These are phyloP conservation scores for Dryas octopetala DNA, from an alignment of 306 rosid genomes.

Conservation along the genomic window DNA sequence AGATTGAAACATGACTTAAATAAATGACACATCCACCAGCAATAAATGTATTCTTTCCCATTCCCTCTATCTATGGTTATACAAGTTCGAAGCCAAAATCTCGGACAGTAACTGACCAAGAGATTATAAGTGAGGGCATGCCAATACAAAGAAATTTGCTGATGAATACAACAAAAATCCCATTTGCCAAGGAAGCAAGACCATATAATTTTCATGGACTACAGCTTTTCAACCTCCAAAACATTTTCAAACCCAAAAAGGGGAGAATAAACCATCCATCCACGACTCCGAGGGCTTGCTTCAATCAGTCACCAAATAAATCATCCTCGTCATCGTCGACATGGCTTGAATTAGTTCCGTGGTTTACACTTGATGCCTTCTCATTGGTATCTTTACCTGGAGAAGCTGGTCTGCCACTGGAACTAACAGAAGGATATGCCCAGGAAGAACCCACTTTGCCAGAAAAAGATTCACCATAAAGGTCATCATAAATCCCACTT, in stretches of 20 bases:
- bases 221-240: constrained; percentile 37
- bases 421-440: constrained; percentile 64
- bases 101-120: background rate
- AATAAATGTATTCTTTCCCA: background rate
- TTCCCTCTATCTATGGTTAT: background rate
- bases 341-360: constrained; percentile 44
- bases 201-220: constrained; percentile 18
- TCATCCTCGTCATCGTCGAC: constrained; percentile 66
- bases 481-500: constrained; percentile 82
- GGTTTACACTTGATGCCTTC: constrained; percentile 39
- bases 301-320: constrained; percentile 69
- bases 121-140: constrained; percentile 23
- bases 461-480: constrained; percentile 83
- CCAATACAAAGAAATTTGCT: constrained; percentile 32
- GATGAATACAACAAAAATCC: constrained; percentile 36
- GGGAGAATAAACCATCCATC: constrained; percentile 31
- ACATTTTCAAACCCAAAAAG: constrained; percentile 33
- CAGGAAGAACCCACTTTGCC: constrained; percentile 87
- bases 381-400: constrained; percentile 41
- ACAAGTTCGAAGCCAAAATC: constrained; percentile 9
- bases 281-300: constrained; percentile 10
- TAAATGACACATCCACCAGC: constrained; percentile 5
- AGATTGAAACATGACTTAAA: background rate
- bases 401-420: constrained; percentile 38
- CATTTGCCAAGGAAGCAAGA: constrained; percentile 30